phyloP scores from a whole-genome alignment of 2,329 filamentous ascomycete genomes.

The Fusarium sp. region DNA sequence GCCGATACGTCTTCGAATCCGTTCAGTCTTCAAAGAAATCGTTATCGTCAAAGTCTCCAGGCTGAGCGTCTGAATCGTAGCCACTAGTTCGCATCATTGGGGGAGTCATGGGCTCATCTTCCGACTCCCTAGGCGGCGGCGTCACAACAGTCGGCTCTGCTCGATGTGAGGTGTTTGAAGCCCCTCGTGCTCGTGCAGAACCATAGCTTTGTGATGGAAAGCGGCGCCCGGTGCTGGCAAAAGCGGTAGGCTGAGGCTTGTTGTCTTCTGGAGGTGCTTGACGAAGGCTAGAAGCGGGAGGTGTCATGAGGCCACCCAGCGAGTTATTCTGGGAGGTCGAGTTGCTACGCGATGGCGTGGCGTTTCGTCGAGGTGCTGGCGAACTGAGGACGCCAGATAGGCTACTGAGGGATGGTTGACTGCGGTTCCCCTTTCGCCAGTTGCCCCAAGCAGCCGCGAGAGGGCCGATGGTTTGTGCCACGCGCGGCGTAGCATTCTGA shows the following conservation, averaged over 20 bases:
- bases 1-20: background rate
- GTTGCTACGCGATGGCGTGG: conserved; percentile 70
- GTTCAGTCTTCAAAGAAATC: conserved; percentile 63
- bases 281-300: conserved; percentile 80
- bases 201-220: conserved; percentile 58
- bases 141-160: conserved; percentile 41
- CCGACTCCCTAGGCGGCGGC: conserved; percentile 52
- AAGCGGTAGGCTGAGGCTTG: conserved; percentile 66
- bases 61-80: conserved; percentile 70
- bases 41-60: conserved; percentile 68
- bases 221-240: conserved; percentile 67
- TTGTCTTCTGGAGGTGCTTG: conserved; percentile 61
- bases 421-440: conserved; percentile 80
- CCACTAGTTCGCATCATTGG: conserved; percentile 68
- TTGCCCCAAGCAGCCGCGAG: conserved; percentile 94
- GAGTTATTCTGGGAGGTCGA: conserved; percentile 66
- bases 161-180: conserved; percentile 46
- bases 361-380: conserved; percentile 52
- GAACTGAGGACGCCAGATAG: conserved; percentile 60
- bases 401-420: conserved; percentile 60
- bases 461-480: conserved; percentile 82
- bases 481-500: conserved; percentile 81
- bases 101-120: conserved; percentile 63
- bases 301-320: conserved; percentile 85
- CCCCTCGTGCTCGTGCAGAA: conserved; percentile 39